phyloP scores from a whole-genome alignment of 768 basidiomycete species.

The Pisolithus microcarpus region DNA sequence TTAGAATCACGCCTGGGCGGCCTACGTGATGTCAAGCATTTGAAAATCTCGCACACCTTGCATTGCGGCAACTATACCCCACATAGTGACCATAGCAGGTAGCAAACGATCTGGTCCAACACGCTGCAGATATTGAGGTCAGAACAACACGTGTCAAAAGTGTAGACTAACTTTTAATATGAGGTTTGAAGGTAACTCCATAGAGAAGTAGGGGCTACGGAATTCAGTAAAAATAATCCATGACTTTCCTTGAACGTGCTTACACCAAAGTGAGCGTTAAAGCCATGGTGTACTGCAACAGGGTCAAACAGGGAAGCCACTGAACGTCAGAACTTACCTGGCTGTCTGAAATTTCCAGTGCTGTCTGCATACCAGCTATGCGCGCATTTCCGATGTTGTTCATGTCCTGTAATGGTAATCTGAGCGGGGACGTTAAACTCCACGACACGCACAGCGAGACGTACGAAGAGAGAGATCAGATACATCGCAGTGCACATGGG shows the following conservation, averaged over 20 bases:
- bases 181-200: too few relatives aligned
- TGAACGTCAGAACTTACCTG: constrained; percentile 8
- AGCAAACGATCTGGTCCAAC: too few relatives aligned
- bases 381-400: constrained; percentile 52
- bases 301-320: too few relatives aligned
- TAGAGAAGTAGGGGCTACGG: too few relatives aligned
- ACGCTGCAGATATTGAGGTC: too few relatives aligned
- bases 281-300: constrained; percentile 19
- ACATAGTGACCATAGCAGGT: too few relatives aligned
- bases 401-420: constrained; percentile 21
- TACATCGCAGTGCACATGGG: constrained; percentile 46
- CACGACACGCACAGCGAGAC: constrained; percentile 9
- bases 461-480: constrained; percentile 47
- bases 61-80: too few relatives aligned
- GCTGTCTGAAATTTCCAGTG: constrained; percentile 30
- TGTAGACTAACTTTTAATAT: too few relatives aligned
- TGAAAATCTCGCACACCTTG: neutral
- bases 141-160: neutral
- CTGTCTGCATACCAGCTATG: constrained; percentile 51
- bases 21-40: neutral
- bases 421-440: too few relatives aligned
- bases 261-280: constrained; percentile 24
- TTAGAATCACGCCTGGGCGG: neutral
- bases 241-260: neutral
- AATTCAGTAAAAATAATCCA: too few relatives aligned